Conservation (phyloP, 805 yeast genomes). For the Debaryomyces tyrocola region DNA sequence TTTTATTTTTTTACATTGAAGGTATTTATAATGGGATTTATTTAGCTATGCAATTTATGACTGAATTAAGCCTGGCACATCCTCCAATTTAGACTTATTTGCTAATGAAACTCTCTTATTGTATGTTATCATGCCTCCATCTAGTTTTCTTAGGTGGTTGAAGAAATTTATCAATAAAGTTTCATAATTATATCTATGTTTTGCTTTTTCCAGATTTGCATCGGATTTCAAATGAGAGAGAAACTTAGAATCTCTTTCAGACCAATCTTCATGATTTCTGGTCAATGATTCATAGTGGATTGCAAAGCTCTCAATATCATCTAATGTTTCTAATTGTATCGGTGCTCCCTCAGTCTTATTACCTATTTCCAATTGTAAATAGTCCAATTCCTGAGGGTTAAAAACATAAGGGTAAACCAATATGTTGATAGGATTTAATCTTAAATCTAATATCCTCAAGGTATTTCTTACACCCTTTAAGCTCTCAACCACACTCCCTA, state of each 20-base stretch:
- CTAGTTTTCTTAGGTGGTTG: slow-evolving; percentile 31
- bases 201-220: slow-evolving; percentile 16
- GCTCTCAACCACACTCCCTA: slow-evolving; percentile 32
- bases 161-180: slow-evolving; percentile 35
- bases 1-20: too few species aligned
- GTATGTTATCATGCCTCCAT: slow-evolving; percentile 29
- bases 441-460: slow-evolving; percentile 43
- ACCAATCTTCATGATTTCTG: slow-evolving; percentile 39
- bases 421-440: slow-evolving; percentile 49
- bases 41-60: not conserved
- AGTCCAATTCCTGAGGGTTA: slow-evolving; percentile 42
- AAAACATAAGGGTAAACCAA: slow-evolving; percentile 55
- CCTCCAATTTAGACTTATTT: slow-evolving; percentile 11
- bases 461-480: slow-evolving; percentile 28
- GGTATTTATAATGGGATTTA: not conserved
- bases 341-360: slow-evolving; percentile 19
- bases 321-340: slow-evolving; percentile 45
- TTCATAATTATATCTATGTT: slow-evolving; percentile 32
- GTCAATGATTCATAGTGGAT: slow-evolving; percentile 45
- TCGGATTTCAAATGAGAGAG: slow-evolving; percentile 19
- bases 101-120: slow-evolving; percentile 12
- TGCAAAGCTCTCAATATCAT: slow-evolving; percentile 53
- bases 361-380: slow-evolving; percentile 11
- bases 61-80: not conserved
- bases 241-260: slow-evolving; percentile 33